Base-by-base conservation (phyloP, 257 asterid genomes). In the Gynochthodes officinalis region DNA sequence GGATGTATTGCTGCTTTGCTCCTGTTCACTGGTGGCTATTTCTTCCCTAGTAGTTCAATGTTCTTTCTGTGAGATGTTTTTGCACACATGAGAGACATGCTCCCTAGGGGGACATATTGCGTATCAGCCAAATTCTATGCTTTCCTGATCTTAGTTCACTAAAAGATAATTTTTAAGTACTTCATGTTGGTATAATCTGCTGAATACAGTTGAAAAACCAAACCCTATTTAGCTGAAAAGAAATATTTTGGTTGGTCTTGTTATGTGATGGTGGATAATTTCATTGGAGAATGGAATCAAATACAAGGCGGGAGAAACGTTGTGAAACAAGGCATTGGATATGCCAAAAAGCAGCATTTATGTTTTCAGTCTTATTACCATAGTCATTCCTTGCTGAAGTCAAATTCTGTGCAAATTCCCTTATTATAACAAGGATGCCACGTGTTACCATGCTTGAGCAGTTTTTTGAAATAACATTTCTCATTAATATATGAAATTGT, bases 291-390 rank as follows among this genome's bases (percentile, higher is more conserved):
- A 0, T n/a, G 5, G 21, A 14, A 3, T 30, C 14, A 59, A 30
- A n/a, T 30, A 27, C 14, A 14, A 9, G 16, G 40, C 23, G 14
- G 64, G n/a, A 37, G 42, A 1, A 59, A 59, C 6, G 44, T 42
- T 25, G 49, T 11, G 15, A 55, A 7, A 71, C 2, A 23, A 46
- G 53, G 3, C 19, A 16, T n/a, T 72, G 57, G 35, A 60, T 44
- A 5, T 72, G 61, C 39, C 48, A 21, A 46, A 60, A 11, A 27
- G 35, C 37, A 72, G 54, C 60, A 28, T 60, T 72, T 58, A 11
- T 32, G 11, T 46, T 46, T 13, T 30, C n/a, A 55, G 21, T 71
- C 19, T 39, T 39, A 21, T 8, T n/a, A n/a, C n/a, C 69, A 39
- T 40, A 35, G 69, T 19, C 52, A 19, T 64, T 39, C 21, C 50